These are phyloP conservation scores for Microbotryomycetes sp. DNA, from an alignment of 1,284 basidiomycete genomes.

Conservation along the genomic window DNA sequence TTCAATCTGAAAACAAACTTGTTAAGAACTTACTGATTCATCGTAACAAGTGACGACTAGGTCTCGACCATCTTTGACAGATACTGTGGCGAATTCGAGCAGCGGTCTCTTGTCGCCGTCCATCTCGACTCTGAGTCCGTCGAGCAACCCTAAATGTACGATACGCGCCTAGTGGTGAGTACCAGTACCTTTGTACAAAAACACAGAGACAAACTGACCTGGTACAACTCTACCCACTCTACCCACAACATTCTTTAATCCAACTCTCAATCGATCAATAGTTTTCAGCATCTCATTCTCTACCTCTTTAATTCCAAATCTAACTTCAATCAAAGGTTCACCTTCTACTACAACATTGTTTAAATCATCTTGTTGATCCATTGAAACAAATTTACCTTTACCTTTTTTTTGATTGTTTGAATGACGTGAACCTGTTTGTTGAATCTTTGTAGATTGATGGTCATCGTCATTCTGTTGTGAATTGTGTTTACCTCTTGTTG, in stretches of 20 bases:
- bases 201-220: no score
- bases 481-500: not conserved
- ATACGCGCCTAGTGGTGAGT: not conserved
- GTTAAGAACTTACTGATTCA: slow-evolving; percentile 15
- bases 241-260: slow-evolving; percentile 30
- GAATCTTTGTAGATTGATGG: no score
- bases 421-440: not conserved
- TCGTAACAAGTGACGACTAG: slow-evolving; percentile 31
- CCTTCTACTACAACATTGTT: not conserved
- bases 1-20: no score
- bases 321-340: not conserved
- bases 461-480: not conserved
- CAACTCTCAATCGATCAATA: slow-evolving; percentile 25
- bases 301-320: slow-evolving; percentile 21
- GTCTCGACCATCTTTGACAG: slow-evolving; percentile 30
- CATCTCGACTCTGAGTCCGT: slow-evolving; percentile 22
- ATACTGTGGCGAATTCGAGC: slow-evolving; percentile 29
- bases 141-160: slow-evolving; percentile 14
- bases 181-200: not conserved
- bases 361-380: not conserved
- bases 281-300: slow-evolving; percentile 21
- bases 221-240: slow-evolving; percentile 29
- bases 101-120: slow-evolving; percentile 24
- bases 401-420: not conserved
- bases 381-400: not conserved